Percentiles rank a stretch among this genome's conserved stretches.
These are phyloP conservation scores for Sedum album DNA, from an alignment of 164 flowering plant species.

Conservation along the genomic window DNA sequence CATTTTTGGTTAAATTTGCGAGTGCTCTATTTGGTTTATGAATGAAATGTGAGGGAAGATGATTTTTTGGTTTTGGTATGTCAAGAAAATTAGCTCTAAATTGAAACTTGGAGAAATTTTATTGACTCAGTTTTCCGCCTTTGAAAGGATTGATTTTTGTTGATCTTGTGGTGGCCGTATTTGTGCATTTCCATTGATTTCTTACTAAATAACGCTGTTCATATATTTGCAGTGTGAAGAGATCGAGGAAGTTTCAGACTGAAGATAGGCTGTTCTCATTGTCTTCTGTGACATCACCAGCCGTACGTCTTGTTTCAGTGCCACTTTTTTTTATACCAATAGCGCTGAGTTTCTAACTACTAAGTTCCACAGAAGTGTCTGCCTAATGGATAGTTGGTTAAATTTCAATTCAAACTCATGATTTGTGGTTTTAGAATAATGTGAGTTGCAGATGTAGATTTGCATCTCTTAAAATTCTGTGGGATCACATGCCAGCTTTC, in stretches of 20 bases:
- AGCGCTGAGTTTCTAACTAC: neutral
- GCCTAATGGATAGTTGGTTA: neutral
- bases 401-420: neutral
- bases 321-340: neutral
- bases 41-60: neutral
- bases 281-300: constrained; percentile 87
- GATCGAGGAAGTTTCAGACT: constrained; percentile 87
- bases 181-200: neutral
- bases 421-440: neutral
- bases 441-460: neutral
- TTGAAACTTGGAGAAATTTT: no score
- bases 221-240: constrained; percentile 59
- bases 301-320: constrained; percentile 40
- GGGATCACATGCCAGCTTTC: neutral
- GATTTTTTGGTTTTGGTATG: neutral
- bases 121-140: no score
- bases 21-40: neutral
- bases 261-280: constrained; percentile 93
- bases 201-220: neutral
- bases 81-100: neutral
- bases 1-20: constrained; percentile 8
- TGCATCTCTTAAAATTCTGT: neutral
- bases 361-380: neutral
- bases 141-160: neutral
- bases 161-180: neutral